Evolutionary conservation across 2,329 filamentous ascomycete species (phyloP).

Genomic region (Colletotrichum chrysophilum): DNA sequence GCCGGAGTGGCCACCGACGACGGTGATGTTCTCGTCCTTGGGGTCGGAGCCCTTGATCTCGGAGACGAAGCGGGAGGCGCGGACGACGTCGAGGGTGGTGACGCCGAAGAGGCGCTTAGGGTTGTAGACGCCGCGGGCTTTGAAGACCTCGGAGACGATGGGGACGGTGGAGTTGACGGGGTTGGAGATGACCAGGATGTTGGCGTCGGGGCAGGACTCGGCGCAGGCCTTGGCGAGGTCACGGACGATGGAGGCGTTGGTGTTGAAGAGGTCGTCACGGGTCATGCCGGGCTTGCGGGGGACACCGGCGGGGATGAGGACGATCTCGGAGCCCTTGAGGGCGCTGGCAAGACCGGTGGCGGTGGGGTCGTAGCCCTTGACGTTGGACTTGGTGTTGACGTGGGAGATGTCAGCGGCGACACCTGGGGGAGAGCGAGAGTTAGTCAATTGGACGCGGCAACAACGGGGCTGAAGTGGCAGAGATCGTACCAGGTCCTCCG

Average conservation of each 20-base stretch:
- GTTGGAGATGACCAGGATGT: constrained; percentile 98
- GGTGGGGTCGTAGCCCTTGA: constrained; percentile 86
- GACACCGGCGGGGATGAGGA: constrained; percentile 97
- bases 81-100: constrained; percentile 98
- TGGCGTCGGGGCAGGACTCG: constrained; percentile 87
- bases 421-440: constrained; percentile 59
- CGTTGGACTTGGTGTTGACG: constrained; percentile 98
- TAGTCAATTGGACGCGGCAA: constrained; percentile 24
- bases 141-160: constrained; percentile 97
- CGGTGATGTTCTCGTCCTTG: constrained; percentile 90
- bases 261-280: constrained; percentile 99
- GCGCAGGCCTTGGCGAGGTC: constrained; percentile 96
- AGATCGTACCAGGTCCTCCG: constrained; percentile 80
- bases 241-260: constrained; percentile 98
- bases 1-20: constrained; percentile 96
- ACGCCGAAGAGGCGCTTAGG: constrained; percentile 99
- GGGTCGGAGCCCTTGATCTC: constrained; percentile 92
- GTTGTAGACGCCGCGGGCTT: constrained; percentile 95
- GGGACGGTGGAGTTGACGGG: constrained; percentile 99
- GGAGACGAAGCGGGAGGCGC: constrained; percentile 96
- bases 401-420: constrained; percentile 98
- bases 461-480: background rate
- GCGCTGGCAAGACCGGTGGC: constrained; percentile 76
- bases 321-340: constrained; percentile 88
- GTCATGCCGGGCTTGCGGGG: constrained; percentile 99